Conservation (phyloP, 495 filamentous ascomycete species). For the Penicillium roqueforti region DNA sequence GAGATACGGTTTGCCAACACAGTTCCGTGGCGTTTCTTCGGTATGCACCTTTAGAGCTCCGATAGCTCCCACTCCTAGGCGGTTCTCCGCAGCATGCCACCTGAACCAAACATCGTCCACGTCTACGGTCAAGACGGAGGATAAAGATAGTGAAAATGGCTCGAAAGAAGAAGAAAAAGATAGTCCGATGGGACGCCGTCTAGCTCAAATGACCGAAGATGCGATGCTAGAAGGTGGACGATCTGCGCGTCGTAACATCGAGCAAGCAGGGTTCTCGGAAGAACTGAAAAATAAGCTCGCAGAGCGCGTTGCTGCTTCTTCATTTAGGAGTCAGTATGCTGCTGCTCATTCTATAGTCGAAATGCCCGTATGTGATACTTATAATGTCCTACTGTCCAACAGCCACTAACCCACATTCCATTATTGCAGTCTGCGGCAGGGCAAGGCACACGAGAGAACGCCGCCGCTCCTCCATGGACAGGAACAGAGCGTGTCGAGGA, state of each 20-base stretch:
- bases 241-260: conserved; percentile 67
- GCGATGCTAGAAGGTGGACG: conserved; percentile 65
- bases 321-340: conserved; percentile 67
- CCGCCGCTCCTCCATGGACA: conserved; percentile 70
- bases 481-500: conserved; percentile 72
- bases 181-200: conserved; percentile 69
- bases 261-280: conserved; percentile 82
- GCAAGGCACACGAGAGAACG: conserved; percentile 66
- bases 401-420: conserved; percentile 3
- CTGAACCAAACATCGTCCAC: conserved; percentile 22
- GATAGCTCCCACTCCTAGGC: conserved; percentile 14
- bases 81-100: conserved; percentile 22
- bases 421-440: conserved; percentile 54
- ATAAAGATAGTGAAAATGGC: conserved; percentile 6
- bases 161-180: conserved; percentile 25
- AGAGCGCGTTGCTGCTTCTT: conserved; percentile 63
- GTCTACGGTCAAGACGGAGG: conserved; percentile 9
- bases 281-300: conserved; percentile 74
- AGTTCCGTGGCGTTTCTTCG: conserved; percentile 14
- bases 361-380: conserved; percentile 49
- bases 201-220: conserved; percentile 78
- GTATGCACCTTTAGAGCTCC: conserved; percentile 13
- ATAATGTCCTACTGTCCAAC: not conserved
- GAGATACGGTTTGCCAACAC: conserved; percentile 15
- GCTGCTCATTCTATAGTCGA: conserved; percentile 62